These are phyloP conservation scores for Myxozyma neotropica DNA, from an alignment of 805 yeast genomes.

Conservation along the genomic window DNA sequence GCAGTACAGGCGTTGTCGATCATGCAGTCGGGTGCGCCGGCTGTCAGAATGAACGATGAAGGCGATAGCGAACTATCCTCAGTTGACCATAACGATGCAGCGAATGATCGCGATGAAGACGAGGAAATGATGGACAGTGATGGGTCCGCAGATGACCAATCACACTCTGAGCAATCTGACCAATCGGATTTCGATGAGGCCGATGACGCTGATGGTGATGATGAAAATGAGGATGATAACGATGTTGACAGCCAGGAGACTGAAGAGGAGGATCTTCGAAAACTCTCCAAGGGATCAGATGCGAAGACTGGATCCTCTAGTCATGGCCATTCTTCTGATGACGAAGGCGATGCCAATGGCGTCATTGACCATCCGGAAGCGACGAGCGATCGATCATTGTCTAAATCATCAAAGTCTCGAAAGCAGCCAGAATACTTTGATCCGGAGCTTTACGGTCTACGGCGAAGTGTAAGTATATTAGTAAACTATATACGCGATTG, in stretches of 20 bases:
- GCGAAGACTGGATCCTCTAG: not conserved
- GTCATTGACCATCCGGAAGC: not conserved
- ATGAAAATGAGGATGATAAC: constrained; percentile 10
- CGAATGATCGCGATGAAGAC: not conserved
- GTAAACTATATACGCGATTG: not conserved
- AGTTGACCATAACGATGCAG: not conserved
- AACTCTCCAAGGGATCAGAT: not conserved
- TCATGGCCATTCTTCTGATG: not conserved
- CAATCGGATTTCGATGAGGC: constrained; percentile 12
- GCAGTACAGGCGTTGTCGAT: constrained; percentile 28
- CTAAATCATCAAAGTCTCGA: constrained; percentile 5
- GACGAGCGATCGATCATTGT: not conserved
- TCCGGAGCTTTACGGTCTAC: constrained; percentile 49
- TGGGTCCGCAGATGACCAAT: not conserved
- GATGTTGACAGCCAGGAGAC: constrained; percentile 31
- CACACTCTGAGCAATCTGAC: constrained; percentile 4
- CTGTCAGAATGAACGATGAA: not conserved
- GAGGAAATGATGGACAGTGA: not conserved
- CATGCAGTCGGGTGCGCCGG: constrained; percentile 25
- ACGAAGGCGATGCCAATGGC: not conserved
- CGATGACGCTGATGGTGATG: constrained; percentile 13
- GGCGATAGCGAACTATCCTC: constrained; percentile 20
- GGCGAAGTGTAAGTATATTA: constrained; percentile 42
- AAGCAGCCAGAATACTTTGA: constrained; percentile 27
- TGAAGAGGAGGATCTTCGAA: constrained; percentile 27